A percentile compares a stretch with the other conserved stretches of the same genome.
These are phyloP conservation scores for Kodamaea leandrae DNA, from an alignment of 805 yeast species.

Conservation along the genomic window DNA sequence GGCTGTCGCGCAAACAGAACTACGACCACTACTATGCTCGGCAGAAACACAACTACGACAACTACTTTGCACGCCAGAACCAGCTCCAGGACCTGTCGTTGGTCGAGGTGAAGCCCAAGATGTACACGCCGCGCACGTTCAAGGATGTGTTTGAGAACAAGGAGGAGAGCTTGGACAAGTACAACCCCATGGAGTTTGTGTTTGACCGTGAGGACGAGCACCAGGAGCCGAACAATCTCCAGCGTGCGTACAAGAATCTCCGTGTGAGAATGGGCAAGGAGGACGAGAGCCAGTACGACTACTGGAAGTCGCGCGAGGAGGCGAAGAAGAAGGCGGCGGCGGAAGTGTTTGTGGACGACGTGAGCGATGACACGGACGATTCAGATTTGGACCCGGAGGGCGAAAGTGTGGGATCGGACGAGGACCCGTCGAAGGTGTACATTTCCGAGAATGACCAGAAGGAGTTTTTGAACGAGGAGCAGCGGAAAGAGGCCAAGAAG, in stretches of 20 bases:
- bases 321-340: constrained; percentile 15
- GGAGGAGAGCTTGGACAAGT: constrained; percentile 27
- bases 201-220: constrained; percentile 29
- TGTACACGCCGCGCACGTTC: constrained; percentile 41
- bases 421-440: constrained; percentile 1
- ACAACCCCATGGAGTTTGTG: constrained; percentile 41
- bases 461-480: constrained; percentile 4
- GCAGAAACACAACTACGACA: constrained; percentile 17
- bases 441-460: constrained; percentile 9
- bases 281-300: constrained; percentile 35
- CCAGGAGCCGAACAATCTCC: constrained; percentile 17
- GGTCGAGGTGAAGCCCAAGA: constrained; percentile 27
- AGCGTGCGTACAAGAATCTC: constrained; percentile 27
- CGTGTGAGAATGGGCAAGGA: constrained; percentile 30
- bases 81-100: constrained; percentile 31
- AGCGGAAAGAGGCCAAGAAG: constrained; percentile 11
- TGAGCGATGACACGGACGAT: constrained; percentile 5
- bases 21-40: constrained; percentile 9
- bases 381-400: constrained; percentile 7
- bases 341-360: constrained; percentile 24
- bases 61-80: constrained; percentile 39
- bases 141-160: constrained; percentile 34
- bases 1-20: not conserved
- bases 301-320: constrained; percentile 23
- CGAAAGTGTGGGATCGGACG: constrained; percentile 1